Conservation (phyloP, 2,329 filamentous ascomycete species). For the Lomentospora prolificans region DNA sequence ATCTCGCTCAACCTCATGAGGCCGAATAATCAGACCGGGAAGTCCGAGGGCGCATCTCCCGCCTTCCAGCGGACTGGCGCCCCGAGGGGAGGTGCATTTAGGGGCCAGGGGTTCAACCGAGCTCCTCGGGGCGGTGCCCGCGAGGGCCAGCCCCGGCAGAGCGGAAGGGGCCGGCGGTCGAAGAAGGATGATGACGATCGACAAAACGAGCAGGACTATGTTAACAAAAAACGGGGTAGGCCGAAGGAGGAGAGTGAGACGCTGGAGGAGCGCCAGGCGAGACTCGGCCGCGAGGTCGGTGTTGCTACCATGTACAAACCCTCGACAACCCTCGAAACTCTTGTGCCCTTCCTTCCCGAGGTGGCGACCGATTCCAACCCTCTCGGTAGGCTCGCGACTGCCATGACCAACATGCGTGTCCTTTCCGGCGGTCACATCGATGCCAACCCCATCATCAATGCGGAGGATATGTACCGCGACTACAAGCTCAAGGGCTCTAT, state of each 20-base stretch:
- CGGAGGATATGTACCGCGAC: constrained; percentile 22
- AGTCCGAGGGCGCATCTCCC: constrained; percentile 5
- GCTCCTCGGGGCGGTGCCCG: constrained; percentile 3
- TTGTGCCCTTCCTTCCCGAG: constrained; percentile 20
- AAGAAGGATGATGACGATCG: constrained; percentile 11
- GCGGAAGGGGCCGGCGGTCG: constrained; percentile 12
- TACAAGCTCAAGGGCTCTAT: constrained; percentile 18
- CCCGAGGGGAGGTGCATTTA: constrained; percentile 11
- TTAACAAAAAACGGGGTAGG: constrained; percentile 9
- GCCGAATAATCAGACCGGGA: neutral
- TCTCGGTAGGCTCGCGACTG: constrained; percentile 21
- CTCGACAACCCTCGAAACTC: constrained; percentile 6
- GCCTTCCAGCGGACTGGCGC: constrained; percentile 11
- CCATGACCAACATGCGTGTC: constrained; percentile 25
- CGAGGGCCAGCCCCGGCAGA: constrained; percentile 12
- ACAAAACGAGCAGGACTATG: constrained; percentile 12
- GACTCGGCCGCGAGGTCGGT: constrained; percentile 15
- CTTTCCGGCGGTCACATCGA: constrained; percentile 26
- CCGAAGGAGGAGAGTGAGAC: constrained; percentile 14
- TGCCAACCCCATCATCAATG: constrained; percentile 19
- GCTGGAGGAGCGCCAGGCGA: constrained; percentile 17
- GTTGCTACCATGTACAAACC: constrained; percentile 8
- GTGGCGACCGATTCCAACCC: constrained; percentile 22
- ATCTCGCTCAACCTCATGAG: neutral
- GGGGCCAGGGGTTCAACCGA: constrained; percentile 8